A percentile compares a stretch with the other conserved stretches of the same genome.
These are phyloP conservation scores for Persicaria maculosa DNA, from an alignment of 148 eudicot genomes.

Conservation along the genomic window DNA sequence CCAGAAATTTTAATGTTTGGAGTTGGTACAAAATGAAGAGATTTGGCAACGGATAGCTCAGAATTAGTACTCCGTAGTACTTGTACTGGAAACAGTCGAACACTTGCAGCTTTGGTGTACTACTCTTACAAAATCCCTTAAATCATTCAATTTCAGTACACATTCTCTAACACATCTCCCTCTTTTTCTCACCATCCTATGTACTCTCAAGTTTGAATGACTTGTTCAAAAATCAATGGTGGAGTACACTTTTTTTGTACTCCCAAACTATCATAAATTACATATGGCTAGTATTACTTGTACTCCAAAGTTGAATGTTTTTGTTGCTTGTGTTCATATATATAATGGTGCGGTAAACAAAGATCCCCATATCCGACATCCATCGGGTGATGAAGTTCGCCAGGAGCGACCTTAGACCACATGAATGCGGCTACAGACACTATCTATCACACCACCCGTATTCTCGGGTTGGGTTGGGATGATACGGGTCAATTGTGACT, in stretches of 20 bases:
- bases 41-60: too few species aligned
- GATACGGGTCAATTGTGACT: too few species aligned
- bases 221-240: too few species aligned
- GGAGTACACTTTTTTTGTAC: background rate
- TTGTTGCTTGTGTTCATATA: background rate
- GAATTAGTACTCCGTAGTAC: too few species aligned
- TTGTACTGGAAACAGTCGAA: too few species aligned
- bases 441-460: background rate
- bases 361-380: background rate
- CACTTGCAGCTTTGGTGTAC: too few species aligned
- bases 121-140: too few species aligned
- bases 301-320: background rate
- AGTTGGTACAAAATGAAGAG: too few species aligned
- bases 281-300: background rate
- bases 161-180: too few species aligned
- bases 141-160: too few species aligned
- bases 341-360: background rate
- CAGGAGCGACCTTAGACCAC: conserved; percentile 12
- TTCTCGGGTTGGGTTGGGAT: conserved; percentile 14
- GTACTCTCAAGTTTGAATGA: too few species aligned
- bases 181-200: too few species aligned
- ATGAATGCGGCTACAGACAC: background rate
- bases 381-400: background rate
- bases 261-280: background rate
- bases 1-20: background rate